phyloP scores from a whole-genome alignment of 1,284 basidiomycete genomes.

The Moesziomyces sp. region DNA sequence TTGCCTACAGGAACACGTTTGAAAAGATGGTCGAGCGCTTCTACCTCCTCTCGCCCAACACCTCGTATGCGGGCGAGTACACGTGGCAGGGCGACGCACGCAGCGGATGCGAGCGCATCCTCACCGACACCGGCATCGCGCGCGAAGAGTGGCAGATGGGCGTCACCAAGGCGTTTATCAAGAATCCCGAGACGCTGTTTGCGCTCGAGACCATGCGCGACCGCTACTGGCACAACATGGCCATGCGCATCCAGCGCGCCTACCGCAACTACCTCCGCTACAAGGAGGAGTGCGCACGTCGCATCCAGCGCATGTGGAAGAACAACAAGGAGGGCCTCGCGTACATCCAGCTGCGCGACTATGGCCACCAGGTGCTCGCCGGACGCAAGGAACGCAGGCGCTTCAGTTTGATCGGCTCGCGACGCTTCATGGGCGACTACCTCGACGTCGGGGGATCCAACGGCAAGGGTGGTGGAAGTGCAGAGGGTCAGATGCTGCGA shows the following conservation, averaged over 20 bases:
- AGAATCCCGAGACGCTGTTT: constrained; percentile 98
- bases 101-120: constrained; percentile 90
- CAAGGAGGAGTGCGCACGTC: constrained; percentile 91
- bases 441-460: constrained; percentile 80
- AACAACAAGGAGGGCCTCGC: constrained; percentile 93
- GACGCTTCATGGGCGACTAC: constrained; percentile 97
- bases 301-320: constrained; percentile 98
- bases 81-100: constrained; percentile 92
- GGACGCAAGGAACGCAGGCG: constrained; percentile 92
- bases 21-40: constrained; percentile 94
- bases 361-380: constrained; percentile 90
- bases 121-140: constrained; percentile 93
- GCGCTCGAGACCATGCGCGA: constrained; percentile 98
- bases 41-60: constrained; percentile 92
- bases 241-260: constrained; percentile 91
- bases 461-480: constrained; percentile 71
- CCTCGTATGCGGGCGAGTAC: constrained; percentile 98
- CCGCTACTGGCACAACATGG: constrained; percentile 99
- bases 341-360: constrained; percentile 88
- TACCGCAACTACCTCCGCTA: constrained; percentile 96
- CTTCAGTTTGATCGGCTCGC: constrained; percentile 91
- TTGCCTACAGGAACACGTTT: constrained; percentile 96
- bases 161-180: constrained; percentile 97
- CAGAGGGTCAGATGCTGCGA: constrained; percentile 82
- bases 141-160: constrained; percentile 99